Evolutionary conservation across 2,329 filamentous ascomycete genomes (phyloP), one percentile per base, ranked within the genome.

Genomic region (Cladosporium cucumerinum): DNA sequence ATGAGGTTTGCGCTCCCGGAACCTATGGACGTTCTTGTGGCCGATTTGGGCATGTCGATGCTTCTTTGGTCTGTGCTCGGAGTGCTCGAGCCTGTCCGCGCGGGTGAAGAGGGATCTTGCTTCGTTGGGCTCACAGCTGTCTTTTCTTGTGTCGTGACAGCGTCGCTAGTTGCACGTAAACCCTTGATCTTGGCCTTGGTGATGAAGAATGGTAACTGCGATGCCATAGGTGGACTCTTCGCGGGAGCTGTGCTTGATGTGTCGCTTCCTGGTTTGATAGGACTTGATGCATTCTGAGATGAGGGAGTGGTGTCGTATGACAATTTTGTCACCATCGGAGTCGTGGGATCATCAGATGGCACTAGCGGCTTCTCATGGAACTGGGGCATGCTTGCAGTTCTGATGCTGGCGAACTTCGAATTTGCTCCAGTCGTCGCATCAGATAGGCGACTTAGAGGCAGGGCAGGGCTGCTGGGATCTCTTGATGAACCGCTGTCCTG

Each of bases 101-200:
- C 86, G 0, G 91, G 89, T 4, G 90, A 92, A 25, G 83, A 82
- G 5, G 80, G 82, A 49, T 62, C 66, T 63, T 86, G 85, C 65
- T 82, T 85, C 48, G 79, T 74, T 8, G 82, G 78, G 21, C 55
- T 67, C 16, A 63, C 63, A 23, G 75, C 68, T n/a, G 80, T 78
- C 74, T 84, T 86, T 66, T 86, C 84, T 51, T 73, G 79, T 30
- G 82, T 82, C 2, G 84, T 85, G 21, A 86, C 82, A 23, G 85
- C 82, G 74, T 97, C 94, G 4, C 94, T 97, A 62, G 93, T 92
- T 16, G 92, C 89, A 68, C 94, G 85, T 64, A 96, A 83, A n/a
- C 92, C 91, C 52, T 88, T 85, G 25, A 84, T 83, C 65, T 83
- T 84, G 66, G 65, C 77, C 62, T 76, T 77, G 18, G 66, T 65